phyloP scores from a whole-genome alignment of 139 green algal species.

The Mychonastes homosphaera region DNA sequence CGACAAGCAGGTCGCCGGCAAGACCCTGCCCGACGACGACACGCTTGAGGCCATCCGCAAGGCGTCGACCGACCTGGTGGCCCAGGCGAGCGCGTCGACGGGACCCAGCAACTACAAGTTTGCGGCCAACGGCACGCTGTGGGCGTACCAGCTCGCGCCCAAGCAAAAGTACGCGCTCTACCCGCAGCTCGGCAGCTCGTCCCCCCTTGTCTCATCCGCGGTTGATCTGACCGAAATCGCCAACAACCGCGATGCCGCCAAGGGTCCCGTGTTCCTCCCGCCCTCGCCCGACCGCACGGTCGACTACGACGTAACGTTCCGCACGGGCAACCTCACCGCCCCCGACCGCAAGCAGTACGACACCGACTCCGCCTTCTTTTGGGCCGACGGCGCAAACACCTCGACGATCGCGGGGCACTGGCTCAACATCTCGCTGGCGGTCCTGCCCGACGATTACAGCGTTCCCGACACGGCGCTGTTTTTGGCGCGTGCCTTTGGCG shows the following conservation, averaged over 20 bases:
- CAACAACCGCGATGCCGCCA: neutral
- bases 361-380: slow-evolving; percentile 14
- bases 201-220: neutral
- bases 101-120: slow-evolving; percentile 11
- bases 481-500: neutral
- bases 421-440: slow-evolving; percentile 8
- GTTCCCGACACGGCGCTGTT: slow-evolving; percentile 8
- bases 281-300: no score
- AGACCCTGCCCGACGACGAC: no score
- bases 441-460: slow-evolving; percentile 1
- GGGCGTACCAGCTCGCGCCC: slow-evolving; percentile 3
- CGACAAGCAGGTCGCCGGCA: no score
- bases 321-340: slow-evolving; percentile 1
- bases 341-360: neutral
- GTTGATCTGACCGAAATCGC: neutral
- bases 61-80: no score
- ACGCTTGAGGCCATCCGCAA: no score
- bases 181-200: slow-evolving; percentile 5
- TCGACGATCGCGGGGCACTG: slow-evolving; percentile 5
- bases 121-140: neutral
- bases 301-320: slow-evolving; percentile 1
- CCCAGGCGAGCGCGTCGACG: no score
- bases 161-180: slow-evolving; percentile 12
- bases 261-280: slow-evolving; percentile 11
- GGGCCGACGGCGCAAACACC: slow-evolving; percentile 17